These are phyloP conservation scores for Tinospora cordifolia DNA, from an alignment of 164 flowering plant species.

Conservation along the genomic window DNA sequence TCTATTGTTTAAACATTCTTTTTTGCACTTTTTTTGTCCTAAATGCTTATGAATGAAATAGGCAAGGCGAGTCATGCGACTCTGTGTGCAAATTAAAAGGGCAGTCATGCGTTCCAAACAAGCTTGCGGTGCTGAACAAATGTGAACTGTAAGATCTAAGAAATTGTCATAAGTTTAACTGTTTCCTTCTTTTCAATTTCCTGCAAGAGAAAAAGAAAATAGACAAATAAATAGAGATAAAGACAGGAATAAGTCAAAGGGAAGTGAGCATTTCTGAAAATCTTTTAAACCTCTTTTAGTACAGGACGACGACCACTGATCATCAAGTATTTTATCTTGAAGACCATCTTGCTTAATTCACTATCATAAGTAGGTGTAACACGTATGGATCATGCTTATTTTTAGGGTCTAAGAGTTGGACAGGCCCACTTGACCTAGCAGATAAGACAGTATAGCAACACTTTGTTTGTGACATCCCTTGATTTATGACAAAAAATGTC, in stretches of 20 bases:
- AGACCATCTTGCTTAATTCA: neutral
- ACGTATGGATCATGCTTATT: too few species aligned
- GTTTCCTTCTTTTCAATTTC: constrained; percentile 2
- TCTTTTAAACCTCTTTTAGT: too few species aligned
- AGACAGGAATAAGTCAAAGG: too few species aligned
- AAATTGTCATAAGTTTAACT: neutral
- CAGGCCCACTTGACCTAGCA: too few species aligned
- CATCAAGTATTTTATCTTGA: neutral
- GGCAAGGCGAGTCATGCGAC: constrained; percentile 92
- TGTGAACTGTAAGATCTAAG: constrained; percentile 70
- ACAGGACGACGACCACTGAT: too few species aligned
- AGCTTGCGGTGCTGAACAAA: constrained; percentile 67
- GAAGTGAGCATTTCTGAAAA: too few species aligned
- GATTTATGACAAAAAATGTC: neutral
- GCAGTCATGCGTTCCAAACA: constrained; percentile 77
- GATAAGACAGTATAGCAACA: too few species aligned
- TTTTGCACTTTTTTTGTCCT: neutral
- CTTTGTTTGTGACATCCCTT: neutral
- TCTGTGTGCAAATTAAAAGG: constrained; percentile 73
- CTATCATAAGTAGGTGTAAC: too few species aligned
- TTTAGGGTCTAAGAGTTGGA: too few species aligned
- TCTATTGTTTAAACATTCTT: neutral
- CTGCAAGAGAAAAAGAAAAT: too few species aligned
- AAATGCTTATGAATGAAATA: constrained; percentile 18
- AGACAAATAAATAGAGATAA: too few species aligned